These are phyloP conservation scores for Epichloe uncinata DNA, from an alignment of 2,329 filamentous ascomycete genomes.

Conservation along the genomic window DNA sequence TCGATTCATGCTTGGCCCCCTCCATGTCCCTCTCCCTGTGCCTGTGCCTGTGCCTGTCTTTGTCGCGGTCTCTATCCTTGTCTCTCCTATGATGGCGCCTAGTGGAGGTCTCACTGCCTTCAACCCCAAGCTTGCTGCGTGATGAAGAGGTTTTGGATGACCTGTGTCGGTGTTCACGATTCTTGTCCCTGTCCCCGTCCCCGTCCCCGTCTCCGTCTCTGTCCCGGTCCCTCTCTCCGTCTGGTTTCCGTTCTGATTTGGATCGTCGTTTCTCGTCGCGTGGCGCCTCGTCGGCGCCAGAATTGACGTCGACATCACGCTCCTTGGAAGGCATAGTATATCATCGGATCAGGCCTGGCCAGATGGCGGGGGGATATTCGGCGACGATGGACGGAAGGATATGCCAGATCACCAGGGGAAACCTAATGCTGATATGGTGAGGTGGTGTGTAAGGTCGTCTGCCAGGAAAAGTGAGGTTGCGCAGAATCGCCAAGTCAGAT, in stretches of 20 bases:
- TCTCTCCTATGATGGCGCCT: conserved; percentile 20
- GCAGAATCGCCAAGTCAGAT: not conserved
- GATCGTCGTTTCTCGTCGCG: conserved; percentile 28
- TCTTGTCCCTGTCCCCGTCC: conserved; percentile 14
- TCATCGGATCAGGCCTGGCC: conserved; percentile 13
- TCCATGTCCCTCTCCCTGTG: conserved; percentile 22
- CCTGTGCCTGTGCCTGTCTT: conserved; percentile 21
- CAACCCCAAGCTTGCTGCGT: conserved; percentile 26
- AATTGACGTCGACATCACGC: conserved; percentile 25
- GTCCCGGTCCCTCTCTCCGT: conserved; percentile 8
- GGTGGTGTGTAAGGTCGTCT: not conserved
- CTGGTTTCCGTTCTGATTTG: conserved; percentile 24
- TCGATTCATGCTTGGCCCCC: conserved; percentile 21
- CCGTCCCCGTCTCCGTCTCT: conserved; percentile 13
- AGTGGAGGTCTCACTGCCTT: conserved; percentile 26
- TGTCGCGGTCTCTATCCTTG: conserved; percentile 17
- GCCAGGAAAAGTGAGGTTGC: not conserved
- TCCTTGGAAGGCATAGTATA: conserved; percentile 28
- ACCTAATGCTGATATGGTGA: not conserved
- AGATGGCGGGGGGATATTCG: not conserved
- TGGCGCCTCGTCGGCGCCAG: conserved; percentile 21
- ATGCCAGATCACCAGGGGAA: not conserved
- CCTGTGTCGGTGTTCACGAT: conserved; percentile 23
- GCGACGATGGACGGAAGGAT: not conserved
- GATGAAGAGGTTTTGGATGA: conserved; percentile 29